phyloP scores from a whole-genome alignment of 2,329 filamentous ascomycete genomes.

The Fusarium buxicola region DNA sequence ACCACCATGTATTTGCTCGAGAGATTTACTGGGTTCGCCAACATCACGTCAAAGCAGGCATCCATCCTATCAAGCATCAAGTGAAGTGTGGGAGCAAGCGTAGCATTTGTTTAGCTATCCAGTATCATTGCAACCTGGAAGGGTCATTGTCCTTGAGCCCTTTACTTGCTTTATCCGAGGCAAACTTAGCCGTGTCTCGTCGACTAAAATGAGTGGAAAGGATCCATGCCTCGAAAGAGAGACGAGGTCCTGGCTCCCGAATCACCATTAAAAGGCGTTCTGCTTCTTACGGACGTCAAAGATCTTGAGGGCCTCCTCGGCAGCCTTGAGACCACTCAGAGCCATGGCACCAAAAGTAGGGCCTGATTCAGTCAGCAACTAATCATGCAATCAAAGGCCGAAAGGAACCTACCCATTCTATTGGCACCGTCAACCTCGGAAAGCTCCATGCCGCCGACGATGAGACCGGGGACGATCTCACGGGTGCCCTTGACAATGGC shows the following conservation, averaged over 20 bases:
- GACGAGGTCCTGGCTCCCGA: slow-evolving; percentile 9
- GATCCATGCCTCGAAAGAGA: slow-evolving; percentile 28
- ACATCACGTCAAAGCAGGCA: too few species aligned
- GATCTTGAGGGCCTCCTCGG: slow-evolving; percentile 83
- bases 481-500: slow-evolving; percentile 93
- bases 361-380: slow-evolving; percentile 47
- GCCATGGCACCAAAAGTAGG: slow-evolving; percentile 93
- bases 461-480: slow-evolving; percentile 87
- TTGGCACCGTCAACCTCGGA: slow-evolving; percentile 92
- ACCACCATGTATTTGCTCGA: not conserved
- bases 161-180: not conserved
- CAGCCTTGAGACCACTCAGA: slow-evolving; percentile 88
- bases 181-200: not conserved
- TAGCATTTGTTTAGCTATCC: slow-evolving; percentile 10
- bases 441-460: slow-evolving; percentile 95
- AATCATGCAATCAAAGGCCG: too few species aligned
- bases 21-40: not conserved
- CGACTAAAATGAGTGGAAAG: slow-evolving; percentile 31
- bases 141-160: not conserved
- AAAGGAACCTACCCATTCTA: slow-evolving; percentile 77
- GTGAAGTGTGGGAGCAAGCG: not conserved
- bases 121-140: slow-evolving; percentile 9
- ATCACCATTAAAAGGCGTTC: slow-evolving; percentile 67
- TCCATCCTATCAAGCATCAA: too few species aligned
- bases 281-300: slow-evolving; percentile 83